Percentiles rank a stretch among this genome's conserved stretches.
phyloP scores from a whole-genome alignment of 2,329 filamentous ascomycete species.

The Aspergillus unguis region DNA sequence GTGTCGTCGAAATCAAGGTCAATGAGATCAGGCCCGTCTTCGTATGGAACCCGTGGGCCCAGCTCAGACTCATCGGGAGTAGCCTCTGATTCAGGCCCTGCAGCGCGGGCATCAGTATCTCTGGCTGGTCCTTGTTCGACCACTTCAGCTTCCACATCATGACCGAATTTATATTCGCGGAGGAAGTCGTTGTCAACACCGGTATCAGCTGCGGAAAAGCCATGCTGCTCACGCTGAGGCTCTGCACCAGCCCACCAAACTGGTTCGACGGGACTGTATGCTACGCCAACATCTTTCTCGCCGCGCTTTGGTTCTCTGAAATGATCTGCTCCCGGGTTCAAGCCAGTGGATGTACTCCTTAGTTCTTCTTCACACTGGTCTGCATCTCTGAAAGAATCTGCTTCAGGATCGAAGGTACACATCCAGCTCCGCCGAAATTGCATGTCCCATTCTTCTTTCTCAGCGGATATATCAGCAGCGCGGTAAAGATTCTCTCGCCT shows the following conservation, averaged over 20 bases:
- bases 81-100: background rate
- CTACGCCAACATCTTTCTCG: background rate
- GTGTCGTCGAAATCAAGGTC: background rate
- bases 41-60: no score
- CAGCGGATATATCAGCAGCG: conserved; percentile 7
- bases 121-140: background rate
- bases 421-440: background rate
- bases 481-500: conserved; percentile 2
- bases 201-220: background rate
- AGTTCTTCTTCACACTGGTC: conserved; percentile 13
- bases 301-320: background rate
- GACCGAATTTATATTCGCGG: background rate
- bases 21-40: background rate
- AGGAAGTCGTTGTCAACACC: background rate
- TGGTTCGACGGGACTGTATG: background rate
- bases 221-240: background rate
- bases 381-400: no score
- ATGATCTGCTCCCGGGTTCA: background rate
- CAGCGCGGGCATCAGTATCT: background rate
- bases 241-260: background rate
- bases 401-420: no score
- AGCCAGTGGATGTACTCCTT: background rate
- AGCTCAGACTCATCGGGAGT: background rate
- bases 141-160: background rate
- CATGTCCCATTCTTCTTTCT: background rate